Evolutionary conservation across 768 basidiomycete genomes (phyloP).

Genomic region (Chalciporus pseudorubinellus): DNA sequence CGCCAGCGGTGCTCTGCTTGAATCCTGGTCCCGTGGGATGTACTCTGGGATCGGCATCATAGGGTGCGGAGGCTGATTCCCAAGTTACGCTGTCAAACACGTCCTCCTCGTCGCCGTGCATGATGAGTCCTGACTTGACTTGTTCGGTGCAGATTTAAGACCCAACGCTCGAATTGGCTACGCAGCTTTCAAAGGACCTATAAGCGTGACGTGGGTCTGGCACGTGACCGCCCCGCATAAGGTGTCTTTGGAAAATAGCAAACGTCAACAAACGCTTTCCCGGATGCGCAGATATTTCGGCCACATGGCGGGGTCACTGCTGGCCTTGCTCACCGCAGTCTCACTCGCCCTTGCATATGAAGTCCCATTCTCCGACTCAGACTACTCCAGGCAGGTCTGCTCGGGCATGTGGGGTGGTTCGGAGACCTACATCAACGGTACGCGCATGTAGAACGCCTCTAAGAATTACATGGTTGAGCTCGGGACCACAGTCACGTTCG

Average conservation of each 20-base stretch:
- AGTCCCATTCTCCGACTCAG: conserved; percentile 67
- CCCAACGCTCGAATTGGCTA: not conserved
- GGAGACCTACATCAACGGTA: conserved; percentile 83
- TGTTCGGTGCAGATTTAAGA: not conserved
- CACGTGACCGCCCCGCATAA: conserved; percentile 26
- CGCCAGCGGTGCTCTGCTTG: conserved; percentile 72
- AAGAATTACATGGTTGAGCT: conserved; percentile 16
- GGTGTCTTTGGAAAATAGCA: conserved; percentile 19
- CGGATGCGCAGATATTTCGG: conserved; percentile 27
- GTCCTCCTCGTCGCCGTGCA: conserved; percentile 86
- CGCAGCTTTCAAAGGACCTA: not conserved
- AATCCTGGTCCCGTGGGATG: conserved; percentile 67
- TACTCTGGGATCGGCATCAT: conserved; percentile 42
- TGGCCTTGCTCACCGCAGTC: conserved; percentile 31
- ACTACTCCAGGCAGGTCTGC: conserved; percentile 87
- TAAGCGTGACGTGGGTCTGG: conserved; percentile 8
- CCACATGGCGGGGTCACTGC: conserved; percentile 13
- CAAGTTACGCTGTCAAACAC: conserved; percentile 91
- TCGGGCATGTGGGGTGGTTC: conserved; percentile 90
- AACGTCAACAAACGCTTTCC: conserved; percentile 27
- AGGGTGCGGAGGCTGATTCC: conserved; percentile 70
- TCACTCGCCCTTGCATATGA: conserved; percentile 50
- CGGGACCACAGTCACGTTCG: conserved; percentile 65
- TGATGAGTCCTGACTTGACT: conserved; percentile 28
- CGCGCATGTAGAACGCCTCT: conserved; percentile 12